These are phyloP conservation scores for Alternaria dauci DNA, from an alignment of 2,329 filamentous ascomycete genomes.

Conservation along the genomic window DNA sequence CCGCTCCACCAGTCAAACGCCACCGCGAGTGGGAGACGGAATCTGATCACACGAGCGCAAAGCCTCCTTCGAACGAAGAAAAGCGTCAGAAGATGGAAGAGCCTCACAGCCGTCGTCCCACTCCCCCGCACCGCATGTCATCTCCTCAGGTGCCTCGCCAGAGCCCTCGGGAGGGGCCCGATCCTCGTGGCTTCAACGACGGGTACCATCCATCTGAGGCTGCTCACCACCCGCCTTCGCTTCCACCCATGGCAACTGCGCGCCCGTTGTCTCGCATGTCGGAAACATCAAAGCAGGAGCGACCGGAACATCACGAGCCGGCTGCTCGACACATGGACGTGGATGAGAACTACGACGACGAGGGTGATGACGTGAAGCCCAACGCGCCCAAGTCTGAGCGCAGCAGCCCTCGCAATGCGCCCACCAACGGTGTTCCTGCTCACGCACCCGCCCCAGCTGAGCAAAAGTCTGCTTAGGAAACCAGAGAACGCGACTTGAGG, in stretches of 20 bases:
- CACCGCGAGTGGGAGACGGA: conserved; percentile 88
- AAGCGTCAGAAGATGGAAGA: conserved; percentile 87
- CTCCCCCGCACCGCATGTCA: conserved; percentile 57
- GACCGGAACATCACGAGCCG: conserved; percentile 70
- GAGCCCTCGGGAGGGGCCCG: conserved; percentile 71
- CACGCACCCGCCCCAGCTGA: conserved; percentile 49
- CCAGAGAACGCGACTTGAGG: not conserved
- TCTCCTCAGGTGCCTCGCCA: conserved; percentile 73
- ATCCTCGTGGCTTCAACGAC: conserved; percentile 72
- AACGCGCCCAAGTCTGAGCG: conserved; percentile 54
- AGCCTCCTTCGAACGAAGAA: conserved; percentile 83
- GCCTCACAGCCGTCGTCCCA: conserved; percentile 74
- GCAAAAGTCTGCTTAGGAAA: conserved; percentile 40
- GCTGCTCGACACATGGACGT: conserved; percentile 96
- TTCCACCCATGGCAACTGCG: conserved; percentile 59
- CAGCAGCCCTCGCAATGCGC: conserved; percentile 52
- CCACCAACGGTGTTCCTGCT: conserved; percentile 44
- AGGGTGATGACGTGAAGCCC: conserved; percentile 80
- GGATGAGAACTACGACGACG: conserved; percentile 97
- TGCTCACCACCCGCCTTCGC: conserved; percentile 79
- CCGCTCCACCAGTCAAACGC: conserved; percentile 74
- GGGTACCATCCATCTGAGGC: conserved; percentile 92
- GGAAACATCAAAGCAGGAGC: conserved; percentile 50
- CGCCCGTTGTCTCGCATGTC: conserved; percentile 64
- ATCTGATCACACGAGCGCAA: conserved; percentile 75